Evolutionary conservation across 164 flowering plant genomes (phyloP).

Genomic region (Warburgia ugandensis): DNA sequence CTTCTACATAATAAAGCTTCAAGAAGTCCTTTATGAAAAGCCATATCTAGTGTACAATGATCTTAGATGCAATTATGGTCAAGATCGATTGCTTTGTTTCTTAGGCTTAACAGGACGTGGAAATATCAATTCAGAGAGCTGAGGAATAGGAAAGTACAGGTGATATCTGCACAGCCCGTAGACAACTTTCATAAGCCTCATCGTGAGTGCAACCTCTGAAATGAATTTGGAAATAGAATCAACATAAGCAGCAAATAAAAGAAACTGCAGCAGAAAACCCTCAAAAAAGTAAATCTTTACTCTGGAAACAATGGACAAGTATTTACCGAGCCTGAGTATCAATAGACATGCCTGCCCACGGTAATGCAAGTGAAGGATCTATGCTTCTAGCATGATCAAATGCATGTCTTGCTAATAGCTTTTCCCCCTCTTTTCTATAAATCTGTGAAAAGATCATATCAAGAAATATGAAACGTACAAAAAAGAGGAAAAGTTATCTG

Average conservation of each 20-base stretch:
- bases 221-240: background rate
- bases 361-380: conserved; percentile 93
- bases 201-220: conserved; percentile 42
- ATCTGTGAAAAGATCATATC: conserved; percentile 36
- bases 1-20: too few relatives aligned
- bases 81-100: too few relatives aligned
- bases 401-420: conserved; percentile 56
- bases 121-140: too few relatives aligned
- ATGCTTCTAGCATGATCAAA: conserved; percentile 95
- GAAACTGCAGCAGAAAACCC: too few relatives aligned
- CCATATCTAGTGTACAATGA: too few relatives aligned
- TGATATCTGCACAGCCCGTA: conserved; percentile 69
- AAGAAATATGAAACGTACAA: conserved; percentile 5
- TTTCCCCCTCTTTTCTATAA: conserved; percentile 50
- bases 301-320: conserved; percentile 4
- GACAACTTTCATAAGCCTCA: conserved; percentile 89
- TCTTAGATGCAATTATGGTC: too few relatives aligned
- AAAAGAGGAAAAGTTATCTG: background rate
- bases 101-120: too few relatives aligned
- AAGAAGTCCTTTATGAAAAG: too few relatives aligned
- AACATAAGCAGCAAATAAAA: background rate
- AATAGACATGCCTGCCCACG: conserved; percentile 98
- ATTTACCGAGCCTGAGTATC: conserved; percentile 51
- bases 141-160: conserved; percentile 45
- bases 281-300: background rate